Evolutionary conservation across 352 stramenopile species (phyloP).

Genomic region (Phytopythium oedochilum): DNA sequence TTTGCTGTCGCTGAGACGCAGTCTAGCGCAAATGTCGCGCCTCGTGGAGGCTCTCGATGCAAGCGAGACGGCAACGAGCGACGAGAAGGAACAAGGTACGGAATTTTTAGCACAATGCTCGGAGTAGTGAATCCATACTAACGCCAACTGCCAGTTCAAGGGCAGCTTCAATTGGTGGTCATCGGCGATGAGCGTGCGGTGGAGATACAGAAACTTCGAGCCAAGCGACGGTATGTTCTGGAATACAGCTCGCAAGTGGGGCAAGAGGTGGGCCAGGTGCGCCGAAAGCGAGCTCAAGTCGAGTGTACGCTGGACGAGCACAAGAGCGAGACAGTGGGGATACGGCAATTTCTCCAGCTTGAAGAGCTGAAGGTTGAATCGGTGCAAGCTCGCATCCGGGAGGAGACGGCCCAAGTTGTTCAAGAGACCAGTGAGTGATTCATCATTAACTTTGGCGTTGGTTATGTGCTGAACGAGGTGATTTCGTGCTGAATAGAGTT

Average conservation of each 20-base stretch:
- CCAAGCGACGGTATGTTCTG: constrained; percentile 37
- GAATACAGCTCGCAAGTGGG: constrained; percentile 36
- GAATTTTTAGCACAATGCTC: background rate
- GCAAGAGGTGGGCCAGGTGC: constrained; percentile 21
- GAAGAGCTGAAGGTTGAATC: constrained; percentile 35
- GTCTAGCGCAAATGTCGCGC: background rate
- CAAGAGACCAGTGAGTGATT: constrained; percentile 29
- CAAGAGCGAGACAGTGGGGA: constrained; percentile 18
- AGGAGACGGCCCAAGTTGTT: constrained; percentile 24
- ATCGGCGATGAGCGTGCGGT: constrained; percentile 15
- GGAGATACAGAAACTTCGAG: constrained; percentile 34
- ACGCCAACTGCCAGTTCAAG: constrained; percentile 12
- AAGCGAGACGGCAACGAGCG: constrained; percentile 6
- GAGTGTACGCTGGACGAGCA: constrained; percentile 18
- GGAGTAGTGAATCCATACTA: too few relatives aligned
- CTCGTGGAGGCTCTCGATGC: background rate
- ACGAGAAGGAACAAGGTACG: background rate
- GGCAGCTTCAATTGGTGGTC: constrained; percentile 12
- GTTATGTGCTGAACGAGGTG: background rate
- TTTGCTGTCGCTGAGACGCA: constrained; percentile 1
- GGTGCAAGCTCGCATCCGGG: constrained; percentile 20
- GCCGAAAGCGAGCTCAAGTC: constrained; percentile 19
- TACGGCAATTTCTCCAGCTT: constrained; percentile 20
- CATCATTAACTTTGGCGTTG: background rate
- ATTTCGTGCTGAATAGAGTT: constrained; percentile 14